phyloP scores from a whole-genome alignment of 139 green algal species.

The Chlamydomonas sp. region DNA sequence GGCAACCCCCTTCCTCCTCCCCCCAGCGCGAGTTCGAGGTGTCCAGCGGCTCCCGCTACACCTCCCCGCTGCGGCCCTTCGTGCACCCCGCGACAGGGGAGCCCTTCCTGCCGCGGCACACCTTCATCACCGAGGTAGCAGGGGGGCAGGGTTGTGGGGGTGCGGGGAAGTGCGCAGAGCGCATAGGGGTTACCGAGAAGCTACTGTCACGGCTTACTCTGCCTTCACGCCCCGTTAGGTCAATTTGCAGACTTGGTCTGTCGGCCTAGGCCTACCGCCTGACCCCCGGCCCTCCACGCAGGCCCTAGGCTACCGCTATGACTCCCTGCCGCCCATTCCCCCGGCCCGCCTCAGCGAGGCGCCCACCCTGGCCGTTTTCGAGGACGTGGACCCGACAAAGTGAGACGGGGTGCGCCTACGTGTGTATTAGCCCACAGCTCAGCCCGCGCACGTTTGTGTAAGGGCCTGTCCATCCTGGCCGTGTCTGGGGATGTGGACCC shows the following conservation, averaged over 20 bases:
- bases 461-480: too few species aligned
- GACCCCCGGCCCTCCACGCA: not conserved
- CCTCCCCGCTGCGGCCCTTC: conserved; percentile 11
- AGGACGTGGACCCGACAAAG: conserved; percentile 18
- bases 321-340: conserved; percentile 23
- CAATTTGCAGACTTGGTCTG: too few species aligned
- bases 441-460: too few species aligned
- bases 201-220: too few species aligned
- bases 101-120: conserved; percentile 13
- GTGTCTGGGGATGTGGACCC: not conserved
- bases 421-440: too few species aligned
- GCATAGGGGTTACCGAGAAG: too few species aligned
- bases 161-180: not conserved
- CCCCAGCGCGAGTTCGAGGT: conserved; percentile 13
- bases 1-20: not conserved
- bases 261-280: not conserved
- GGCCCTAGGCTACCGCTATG: conserved; percentile 35
- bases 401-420: not conserved
- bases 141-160: not conserved
- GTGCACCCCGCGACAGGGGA: conserved; percentile 12
- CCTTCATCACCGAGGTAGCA: conserved; percentile 3
- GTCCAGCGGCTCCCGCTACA: not conserved
- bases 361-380: conserved; percentile 19
- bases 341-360: not conserved
- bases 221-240: too few species aligned